Evolutionary conservation across 768 basidiomycete genomes (phyloP), one percentile per base, ranked within the genome.

Genomic region (Boletus reticulatus): DNA sequence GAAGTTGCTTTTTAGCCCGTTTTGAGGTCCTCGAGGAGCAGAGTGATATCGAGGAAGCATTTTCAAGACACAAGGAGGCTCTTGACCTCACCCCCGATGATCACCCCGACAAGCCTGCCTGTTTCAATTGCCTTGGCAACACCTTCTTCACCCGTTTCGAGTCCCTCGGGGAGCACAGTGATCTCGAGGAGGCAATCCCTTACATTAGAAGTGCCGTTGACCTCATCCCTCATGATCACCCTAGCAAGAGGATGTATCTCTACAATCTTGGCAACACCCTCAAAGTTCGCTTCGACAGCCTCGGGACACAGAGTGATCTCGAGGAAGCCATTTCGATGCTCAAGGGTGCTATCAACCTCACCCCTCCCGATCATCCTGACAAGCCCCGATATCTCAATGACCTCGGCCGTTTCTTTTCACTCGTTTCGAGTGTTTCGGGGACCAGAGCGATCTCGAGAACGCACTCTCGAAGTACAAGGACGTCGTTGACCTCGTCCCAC

Each of bases 131-230:
- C 20, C 47, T 57, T 10, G 50, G 22, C 19, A 29, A 14, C 4
- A 34, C 41, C 6, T 41, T 59, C 22, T 8, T 14, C 6, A 14
- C 19, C 31, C 55, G 58, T 44, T 59, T 59, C 19, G 20, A 38
- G 8, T 24, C 22, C 24, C 17, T 47, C 3, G 50, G 24, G 6
- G 38, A 42, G 17, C n/a, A 22, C 17, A 19, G 6, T 5, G 50
- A 56, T 37, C 38, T 56, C 1, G 32, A 51, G n/a, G n/a, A 42
- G 17, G 44, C 55, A n/a, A 53, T 53, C 16, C 48, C 48, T 4
- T 29, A 7, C 8, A 27, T 31, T 9, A 37, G 9, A 24, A 17
- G 36, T n/a, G 55, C 29, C 2, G 29, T 29, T 29, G 29, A 29
- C 29, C 29, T 29, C 29, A 29, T 9, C 29, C 29, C 29, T 47